Percentiles rank a stretch among this genome's conserved stretches.
Conservation (phyloP, 1,284 basidiomycete genomes). For the Irpex rosettiformis region DNA sequence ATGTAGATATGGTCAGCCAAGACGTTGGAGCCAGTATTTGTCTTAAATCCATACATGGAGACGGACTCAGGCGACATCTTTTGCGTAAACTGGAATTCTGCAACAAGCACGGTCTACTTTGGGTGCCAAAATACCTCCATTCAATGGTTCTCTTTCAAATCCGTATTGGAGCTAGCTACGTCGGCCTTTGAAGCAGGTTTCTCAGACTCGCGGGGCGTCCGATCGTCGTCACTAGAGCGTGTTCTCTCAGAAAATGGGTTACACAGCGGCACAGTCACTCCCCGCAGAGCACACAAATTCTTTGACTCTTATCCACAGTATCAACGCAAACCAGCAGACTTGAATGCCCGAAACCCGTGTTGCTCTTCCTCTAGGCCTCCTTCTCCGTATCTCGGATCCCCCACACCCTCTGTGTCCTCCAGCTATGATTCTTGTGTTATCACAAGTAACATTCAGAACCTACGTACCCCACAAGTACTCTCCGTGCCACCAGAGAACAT, state of each 20-base stretch:
- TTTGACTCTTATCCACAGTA: constrained; percentile 78
- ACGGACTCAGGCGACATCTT: constrained; percentile 88
- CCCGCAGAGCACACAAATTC: constrained; percentile 66
- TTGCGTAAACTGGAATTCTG: constrained; percentile 78
- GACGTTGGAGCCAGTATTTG: constrained; percentile 68
- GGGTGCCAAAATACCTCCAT: constrained; percentile 90
- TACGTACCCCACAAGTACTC: constrained; percentile 34
- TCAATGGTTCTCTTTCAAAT: constrained; percentile 75
- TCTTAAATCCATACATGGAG: constrained; percentile 83
- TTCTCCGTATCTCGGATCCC: constrained; percentile 14
- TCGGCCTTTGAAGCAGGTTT: background rate
- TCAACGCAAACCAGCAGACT: constrained; percentile 59
- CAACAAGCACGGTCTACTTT: constrained; percentile 74
- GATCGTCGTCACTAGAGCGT: constrained; percentile 12
- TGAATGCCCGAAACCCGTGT: constrained; percentile 51
- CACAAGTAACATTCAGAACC: constrained; percentile 23
- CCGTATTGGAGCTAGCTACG: background rate
- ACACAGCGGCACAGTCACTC: constrained; percentile 46
- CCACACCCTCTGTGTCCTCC: constrained; percentile 11
- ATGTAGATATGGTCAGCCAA: constrained; percentile 83
- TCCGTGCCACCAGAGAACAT: constrained; percentile 68
- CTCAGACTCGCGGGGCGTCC: constrained; percentile 17
- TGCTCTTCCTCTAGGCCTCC: constrained; percentile 20
- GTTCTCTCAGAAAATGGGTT: constrained; percentile 20
- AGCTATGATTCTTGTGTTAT: constrained; percentile 18